Percentiles rank a stretch among this genome's conserved stretches.
Conservation (phyloP, 164 flowering plant species). For the Magnolia changhungtana region DNA sequence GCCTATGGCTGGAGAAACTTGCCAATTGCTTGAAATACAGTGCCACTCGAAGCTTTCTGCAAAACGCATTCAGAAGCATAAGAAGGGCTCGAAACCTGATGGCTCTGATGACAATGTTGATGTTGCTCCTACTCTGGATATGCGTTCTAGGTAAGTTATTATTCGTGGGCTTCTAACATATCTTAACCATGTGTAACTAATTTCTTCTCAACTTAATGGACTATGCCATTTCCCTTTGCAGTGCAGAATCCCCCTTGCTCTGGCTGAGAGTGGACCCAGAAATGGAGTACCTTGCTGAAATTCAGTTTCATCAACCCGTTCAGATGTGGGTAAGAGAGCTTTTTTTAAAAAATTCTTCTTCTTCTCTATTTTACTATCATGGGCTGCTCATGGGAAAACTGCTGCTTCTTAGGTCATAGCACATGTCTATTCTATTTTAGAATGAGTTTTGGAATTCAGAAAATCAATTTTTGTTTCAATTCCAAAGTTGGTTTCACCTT, state of each 20-base stretch:
- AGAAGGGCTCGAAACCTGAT: constrained; percentile 84
- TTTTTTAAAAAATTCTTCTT: background rate
- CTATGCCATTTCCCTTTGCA: constrained; percentile 25
- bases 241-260: constrained; percentile 79
- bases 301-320: constrained; percentile 82
- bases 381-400: no score
- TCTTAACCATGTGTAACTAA: background rate
- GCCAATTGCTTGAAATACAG: constrained; percentile 86
- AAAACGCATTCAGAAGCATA: constrained; percentile 74
- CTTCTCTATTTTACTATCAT: background rate
- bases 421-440: no score
- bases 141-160: constrained; percentile 56
- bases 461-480: no score
- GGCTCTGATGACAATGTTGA: constrained; percentile 95
- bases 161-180: background rate
- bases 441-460: no score
- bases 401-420: no score
- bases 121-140: constrained; percentile 41
- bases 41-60: constrained; percentile 88
- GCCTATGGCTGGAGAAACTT: constrained; percentile 89
- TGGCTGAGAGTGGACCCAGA: constrained; percentile 97
- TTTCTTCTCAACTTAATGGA: background rate
- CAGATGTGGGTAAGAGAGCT: constrained; percentile 89
- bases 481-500: no score
- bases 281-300: constrained; percentile 96